Evolutionary conservation across 2,329 filamentous ascomycete genomes (phyloP), one percentile per base, ranked within the genome.

Genomic region (Fusarium pseudocircinatum): DNA sequence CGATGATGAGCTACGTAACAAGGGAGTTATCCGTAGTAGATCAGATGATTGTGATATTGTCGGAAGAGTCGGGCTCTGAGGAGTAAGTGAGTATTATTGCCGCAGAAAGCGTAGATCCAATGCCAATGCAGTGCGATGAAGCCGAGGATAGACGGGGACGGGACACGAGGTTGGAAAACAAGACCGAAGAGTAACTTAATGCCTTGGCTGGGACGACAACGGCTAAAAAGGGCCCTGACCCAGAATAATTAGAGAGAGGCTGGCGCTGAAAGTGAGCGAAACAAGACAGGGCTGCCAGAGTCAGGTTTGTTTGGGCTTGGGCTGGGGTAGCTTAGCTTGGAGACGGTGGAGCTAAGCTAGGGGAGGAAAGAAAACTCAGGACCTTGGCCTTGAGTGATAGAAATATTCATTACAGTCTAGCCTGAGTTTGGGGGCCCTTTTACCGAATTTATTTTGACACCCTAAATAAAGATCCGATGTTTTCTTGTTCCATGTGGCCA

Each of bases 31-130:
- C 18, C n/a, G 28, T 52, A 22, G 57, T 26, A 53, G 63, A 47
- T 50, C 58, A 68, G 58, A 46, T 46, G 70, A 68, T 34, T 26
- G 36, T 40, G 42, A 39, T 46, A 43, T 30, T 39, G 52, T 68
- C 67, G 70, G 70, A 64, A 56, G 67, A 68, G 63, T 68, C 70
- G 70, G 70, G 52, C 42, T n/a, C 44, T n/a, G 56, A 43, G 60
- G 40, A 20, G 30, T 52, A 34, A 18, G 26, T 39, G 20, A 54
- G 30, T 32, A 43, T 58, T 58, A 58, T 66, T 58, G 47, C 52
- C 34, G 49, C 47, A 65, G 53, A 60, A 46, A 42, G 61, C 26
- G 47, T 28, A 54, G 49, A 64, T 59, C 50, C 58, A 67, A 73
- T 47, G 44, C 44, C 44, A 30, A 47, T 50, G 34, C 50, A 47